Percentiles rank a stretch among this genome's conserved stretches.
phyloP scores from a whole-genome alignment of 2,329 filamentous ascomycete species.

The Penicillium sp. region DNA sequence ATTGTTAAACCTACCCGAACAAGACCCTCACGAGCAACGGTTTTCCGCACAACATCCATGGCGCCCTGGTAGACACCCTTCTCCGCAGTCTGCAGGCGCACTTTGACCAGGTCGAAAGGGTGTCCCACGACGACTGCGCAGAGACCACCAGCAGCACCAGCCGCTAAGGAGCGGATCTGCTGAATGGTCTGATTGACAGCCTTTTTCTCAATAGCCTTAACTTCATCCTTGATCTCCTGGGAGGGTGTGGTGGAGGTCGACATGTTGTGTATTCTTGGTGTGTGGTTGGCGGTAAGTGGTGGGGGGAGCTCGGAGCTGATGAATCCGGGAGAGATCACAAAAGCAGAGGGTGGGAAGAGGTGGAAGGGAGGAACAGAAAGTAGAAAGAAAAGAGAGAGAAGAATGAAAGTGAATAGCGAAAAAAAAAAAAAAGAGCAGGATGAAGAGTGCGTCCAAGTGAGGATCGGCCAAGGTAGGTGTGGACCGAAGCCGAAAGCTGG shows the following conservation, averaged over 20 bases:
- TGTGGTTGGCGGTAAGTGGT: background rate
- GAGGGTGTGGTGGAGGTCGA: constrained; percentile 34
- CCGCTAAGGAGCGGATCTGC: constrained; percentile 78
- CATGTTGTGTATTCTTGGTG: constrained; percentile 27
- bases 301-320: constrained; percentile 4
- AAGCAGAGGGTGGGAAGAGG: background rate
- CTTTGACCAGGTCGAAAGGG: constrained; percentile 97
- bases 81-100: constrained; percentile 94
- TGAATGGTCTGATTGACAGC: constrained; percentile 55
- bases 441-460: constrained; percentile 13
- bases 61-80: constrained; percentile 88
- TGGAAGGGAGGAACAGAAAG: background rate
- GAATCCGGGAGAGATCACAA: background rate
- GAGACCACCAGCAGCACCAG: constrained; percentile 89
- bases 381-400: constrained; percentile 6
- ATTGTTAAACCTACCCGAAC: constrained; percentile 50
- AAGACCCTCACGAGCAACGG: constrained; percentile 83
- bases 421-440: constrained; percentile 5
- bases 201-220: constrained; percentile 34
- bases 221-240: constrained; percentile 34
- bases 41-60: constrained; percentile 88
- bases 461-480: constrained; percentile 14
- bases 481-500: constrained; percentile 26
- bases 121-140: constrained; percentile 95
- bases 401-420: constrained; percentile 2